Base-by-base conservation (phyloP, 2,329 filamentous ascomycete genomes). In the Stagonosporopsis vannaccii region DNA sequence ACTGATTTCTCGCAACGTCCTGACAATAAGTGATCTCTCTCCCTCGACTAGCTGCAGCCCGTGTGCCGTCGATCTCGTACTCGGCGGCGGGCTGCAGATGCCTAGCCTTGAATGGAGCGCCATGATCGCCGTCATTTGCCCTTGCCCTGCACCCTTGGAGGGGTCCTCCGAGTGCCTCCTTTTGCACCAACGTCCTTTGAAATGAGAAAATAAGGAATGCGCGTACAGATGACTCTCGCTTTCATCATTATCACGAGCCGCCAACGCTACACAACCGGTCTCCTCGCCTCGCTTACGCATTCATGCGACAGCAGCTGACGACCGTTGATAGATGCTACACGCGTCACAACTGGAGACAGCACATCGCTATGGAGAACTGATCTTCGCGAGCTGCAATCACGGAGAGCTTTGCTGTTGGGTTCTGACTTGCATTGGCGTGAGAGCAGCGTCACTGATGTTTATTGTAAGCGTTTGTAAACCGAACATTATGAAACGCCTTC, bases 71-170 rank as follows among this genome's bases (percentile, higher is more conserved):
- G 53, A 51, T 47, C 32, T 2, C 25, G 36, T 33, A 22, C 41
- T 42, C 42, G 52, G 53, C 35, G 41, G 35, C 42, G 41, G 23
- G 26, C 53, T 43, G 36, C 26, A 20, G 28, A 30, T 8, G 45
- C 52, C 40, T 33, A 47, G 20, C 42, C 37, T n/a, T 17, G 41
- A 20, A 37, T 15, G 37, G 20, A 40, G 46, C 53, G 53, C 53
- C 53, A 56, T 51, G 53, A 56, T 56, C 53, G 53, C 36, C 53
- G 23, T 56, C 53, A 51, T 47, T 43, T 51, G 51, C 51, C 25
- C 32, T 25, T 42, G 25, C 40, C 28, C 35, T 50, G 49, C 35
- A 36, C 11, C 25, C n/a, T 15, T 20, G 26, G 33, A 30, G 32
- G 22, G 35, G 39, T 51, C 44, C 20, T 43, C 5, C 25, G 4